Conservation (phyloP, 805 yeast species). For the Candida morakotiae region DNA sequence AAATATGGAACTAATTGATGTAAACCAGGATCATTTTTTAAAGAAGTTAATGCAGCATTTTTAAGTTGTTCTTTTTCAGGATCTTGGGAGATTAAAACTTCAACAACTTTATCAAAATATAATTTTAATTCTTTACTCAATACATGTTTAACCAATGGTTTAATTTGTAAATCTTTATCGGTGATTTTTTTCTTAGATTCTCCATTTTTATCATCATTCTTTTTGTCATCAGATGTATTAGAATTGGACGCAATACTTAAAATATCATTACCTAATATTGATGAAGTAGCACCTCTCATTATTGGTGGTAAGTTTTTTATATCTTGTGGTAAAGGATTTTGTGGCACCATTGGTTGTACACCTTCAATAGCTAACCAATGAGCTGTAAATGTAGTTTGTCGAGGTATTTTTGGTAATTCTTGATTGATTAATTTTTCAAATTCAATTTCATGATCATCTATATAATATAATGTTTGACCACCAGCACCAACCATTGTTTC, state of each 20-base stretch:
- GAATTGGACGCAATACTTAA: constrained; percentile 25
- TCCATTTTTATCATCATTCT: constrained; percentile 10
- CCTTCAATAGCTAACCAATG: constrained; percentile 99
- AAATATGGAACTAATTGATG: constrained; percentile 96
- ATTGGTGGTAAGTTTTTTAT: constrained; percentile 74
- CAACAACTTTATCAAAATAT: constrained; percentile 86
- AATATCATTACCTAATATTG: constrained; percentile 38
- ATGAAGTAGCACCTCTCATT: constrained; percentile 74
- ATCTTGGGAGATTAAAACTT: constrained; percentile 62
- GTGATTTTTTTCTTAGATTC: constrained; percentile 19
- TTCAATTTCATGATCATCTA: constrained; percentile 91
- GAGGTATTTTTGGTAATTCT: constrained; percentile 92
- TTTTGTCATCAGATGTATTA: not conserved
- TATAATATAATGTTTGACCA: constrained; percentile 88
- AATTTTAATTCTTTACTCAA: constrained; percentile 90
- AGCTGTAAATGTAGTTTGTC: constrained; percentile 88
- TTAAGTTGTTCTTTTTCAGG: constrained; percentile 55
- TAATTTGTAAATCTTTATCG: constrained; percentile 57
- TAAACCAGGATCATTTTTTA: constrained; percentile 89
- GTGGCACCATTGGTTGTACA: constrained; percentile 96
- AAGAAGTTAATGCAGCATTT: constrained; percentile 78
- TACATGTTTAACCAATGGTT: constrained; percentile 92
- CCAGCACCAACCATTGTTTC: constrained; percentile 82
- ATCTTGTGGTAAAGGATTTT: constrained; percentile 83
- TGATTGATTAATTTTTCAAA: constrained; percentile 90